Conservation (phyloP, 2,329 filamentous ascomycete species). For the Cercospora sojina region DNA sequence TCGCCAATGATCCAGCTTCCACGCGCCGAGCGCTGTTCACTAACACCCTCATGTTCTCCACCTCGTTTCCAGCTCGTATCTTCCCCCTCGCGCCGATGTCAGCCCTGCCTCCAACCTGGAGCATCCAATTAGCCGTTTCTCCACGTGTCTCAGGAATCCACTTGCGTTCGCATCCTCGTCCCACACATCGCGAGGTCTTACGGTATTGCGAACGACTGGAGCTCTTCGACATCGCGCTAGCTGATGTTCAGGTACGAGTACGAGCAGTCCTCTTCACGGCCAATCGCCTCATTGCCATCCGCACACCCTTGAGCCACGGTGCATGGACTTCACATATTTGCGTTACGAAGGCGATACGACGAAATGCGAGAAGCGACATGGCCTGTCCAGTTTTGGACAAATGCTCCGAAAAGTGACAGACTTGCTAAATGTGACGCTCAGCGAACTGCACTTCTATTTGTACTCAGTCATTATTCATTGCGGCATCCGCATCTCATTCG, state of each 20-base stretch:
- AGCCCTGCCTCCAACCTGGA: not conserved
- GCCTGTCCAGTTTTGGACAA: not conserved
- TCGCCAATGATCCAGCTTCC: not conserved
- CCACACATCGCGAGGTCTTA: not conserved
- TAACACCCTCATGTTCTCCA: not conserved
- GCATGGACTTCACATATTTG: not conserved
- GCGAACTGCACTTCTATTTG: not conserved
- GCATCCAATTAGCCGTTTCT: not conserved
- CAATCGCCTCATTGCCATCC: not conserved
- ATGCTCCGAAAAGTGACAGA: not conserved
- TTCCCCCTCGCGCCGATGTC: not conserved
- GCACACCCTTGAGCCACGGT: not conserved
- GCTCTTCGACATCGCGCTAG: not conserved
- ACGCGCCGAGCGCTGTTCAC: not conserved
- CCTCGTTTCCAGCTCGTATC: slow-evolving; percentile 7
- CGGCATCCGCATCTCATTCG: not conserved
- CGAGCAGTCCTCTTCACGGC: not conserved
- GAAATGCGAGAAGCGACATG: not conserved
- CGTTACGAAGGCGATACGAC: not conserved
- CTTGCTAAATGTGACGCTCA: not conserved
- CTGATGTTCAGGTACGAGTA: slow-evolving; percentile 8
- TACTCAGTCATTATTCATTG: not conserved
- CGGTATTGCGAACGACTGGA: not conserved
- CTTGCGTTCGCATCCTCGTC: not conserved
- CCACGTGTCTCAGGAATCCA: not conserved